Evolutionary conservation across 192 early-diverging fungal species (phyloP), one percentile per base, ranked within the genome.

Genomic region (Lunasporangiospora selenospora): DNA sequence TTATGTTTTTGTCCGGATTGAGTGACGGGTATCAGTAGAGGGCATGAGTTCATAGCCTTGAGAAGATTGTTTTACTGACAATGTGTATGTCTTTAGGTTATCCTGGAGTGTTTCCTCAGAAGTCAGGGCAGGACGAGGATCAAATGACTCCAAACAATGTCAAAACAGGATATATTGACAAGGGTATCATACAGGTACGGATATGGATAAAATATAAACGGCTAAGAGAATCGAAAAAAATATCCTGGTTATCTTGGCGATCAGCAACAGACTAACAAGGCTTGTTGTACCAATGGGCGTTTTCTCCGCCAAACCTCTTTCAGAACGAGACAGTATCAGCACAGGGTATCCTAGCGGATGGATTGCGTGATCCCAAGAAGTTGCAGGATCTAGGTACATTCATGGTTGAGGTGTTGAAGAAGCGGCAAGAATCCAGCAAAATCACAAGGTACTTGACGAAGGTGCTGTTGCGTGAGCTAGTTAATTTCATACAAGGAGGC

Each of bases 91-190:
- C 21, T 51, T 37, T 64, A 75, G 83, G 83, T 1, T 85, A 70
- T 55, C 83, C 83, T 39, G 90, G 86, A 47, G 85, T 88, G 44
- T 87, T 85, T 52, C 87, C 88, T 3, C 83, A 84, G 24, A 61
- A 63, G 12, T 37, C 70, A 7, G 62, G 57, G 1, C 83, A 86
- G 53, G 79, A 80, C 43, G 87, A 88, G 58, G 80, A 82, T 62
- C 67, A 64, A 39, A 71, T 89, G 62, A 87, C 78, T 16, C 83
- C 85, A 53, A 75, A 67, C 40, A 85, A 83, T 40, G 85, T 92
- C 42, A 84, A 88, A 9, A 80, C 85, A 53, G 90, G 90, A 10
- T 87, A 81, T 53, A 79, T 84, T 1, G 88, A 89, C 52, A 77
- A 62, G 24, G 75, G 59, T 34, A 67, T 76, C 7, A 76, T 66